Conservation (phyloP, 139 green algal genomes). For the Chlorella sp. region DNA sequence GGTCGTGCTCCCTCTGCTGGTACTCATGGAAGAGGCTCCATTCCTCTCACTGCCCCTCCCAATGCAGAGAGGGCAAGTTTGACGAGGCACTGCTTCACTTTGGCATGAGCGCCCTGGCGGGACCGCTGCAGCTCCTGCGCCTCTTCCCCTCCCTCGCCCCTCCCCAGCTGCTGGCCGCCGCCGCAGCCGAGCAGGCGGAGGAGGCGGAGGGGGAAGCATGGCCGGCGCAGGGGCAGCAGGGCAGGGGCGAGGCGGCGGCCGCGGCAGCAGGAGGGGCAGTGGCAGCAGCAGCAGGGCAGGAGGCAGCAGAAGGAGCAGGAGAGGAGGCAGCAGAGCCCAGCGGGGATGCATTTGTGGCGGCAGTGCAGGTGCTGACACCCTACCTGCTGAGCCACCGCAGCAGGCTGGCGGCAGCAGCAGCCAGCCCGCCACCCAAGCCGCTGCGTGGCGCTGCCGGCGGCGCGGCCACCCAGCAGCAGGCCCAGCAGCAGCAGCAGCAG, state of each 20-base stretch:
- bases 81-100: conserved; percentile 85
- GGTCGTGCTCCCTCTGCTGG: too few relatives aligned
- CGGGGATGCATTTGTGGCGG: conserved; percentile 37
- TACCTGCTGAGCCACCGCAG: conserved; percentile 81
- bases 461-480: not conserved
- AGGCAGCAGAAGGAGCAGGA: not conserved
- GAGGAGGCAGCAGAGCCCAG: conserved; percentile 33
- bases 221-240: not conserved
- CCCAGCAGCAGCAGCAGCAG: not conserved
- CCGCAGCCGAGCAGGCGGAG: not conserved
- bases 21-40: too few relatives aligned
- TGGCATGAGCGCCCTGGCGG: conserved; percentile 57
- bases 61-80: conserved; percentile 52
- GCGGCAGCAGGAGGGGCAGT: not conserved
- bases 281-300: not conserved
- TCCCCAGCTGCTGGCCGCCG: conserved; percentile 16
- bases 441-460: not conserved
- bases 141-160: conserved; percentile 73
- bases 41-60: not conserved
- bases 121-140: conserved; percentile 64
- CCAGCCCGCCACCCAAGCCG: not conserved
- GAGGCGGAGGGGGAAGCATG: not conserved
- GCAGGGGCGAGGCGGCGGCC: not conserved
- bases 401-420: conserved; percentile 51
- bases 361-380: conserved; percentile 65